Evolutionary conservation across 352 stramenopile genomes (phyloP), one percentile per base, ranked within the genome.

Genomic region (Pythium rhizo-oryzae): DNA sequence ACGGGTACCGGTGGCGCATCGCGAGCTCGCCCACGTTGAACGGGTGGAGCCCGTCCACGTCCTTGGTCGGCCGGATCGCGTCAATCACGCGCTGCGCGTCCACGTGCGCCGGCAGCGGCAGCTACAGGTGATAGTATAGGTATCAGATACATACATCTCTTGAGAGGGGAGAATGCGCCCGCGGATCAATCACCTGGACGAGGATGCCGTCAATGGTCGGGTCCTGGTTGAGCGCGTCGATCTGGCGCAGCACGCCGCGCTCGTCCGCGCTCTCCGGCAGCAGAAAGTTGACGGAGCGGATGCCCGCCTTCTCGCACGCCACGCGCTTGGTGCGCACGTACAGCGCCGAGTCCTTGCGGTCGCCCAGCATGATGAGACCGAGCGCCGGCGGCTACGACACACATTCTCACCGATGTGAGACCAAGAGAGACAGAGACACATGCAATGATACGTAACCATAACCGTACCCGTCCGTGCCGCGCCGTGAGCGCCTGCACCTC

Each of bases 271-370:
- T 54, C 35, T 91, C 82, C 1, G 91, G 66, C 24, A 97, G 91
- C 15, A 96, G 67, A 54, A 90, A 90, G 65, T 97, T 92, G 67
- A 98, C 91, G 5, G 89, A 97, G 1, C 77, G 71, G 66, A 99
- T 98, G 44, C 97, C 97, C 4, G 94, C 85, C 75, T 98, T 92
- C 41, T 84, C 83, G 58, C 96, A 99, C 21, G 97, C 98, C 57
- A 96, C 94, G 71, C 98, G 96, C 81, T 99, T 99, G 80, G 98
- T 99, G 50, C 96, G 90, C 39, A 99, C 98, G 75, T 99, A 99
- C 24, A 98, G 93, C n/a, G 87, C 86, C 54, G 96, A 99, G 76
- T 99, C 98, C 59, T 91, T 94, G 53, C 97, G 89, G 63, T 97
- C 81, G 52, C 98, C 98, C 8, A 99, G 97, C 78, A 99, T 96